A percentile compares a stretch with the other conserved stretches of the same genome.
Evolutionary conservation across 345 rosid genomes (phyloP).

Genomic region (Eucalyptus marginata): DNA sequence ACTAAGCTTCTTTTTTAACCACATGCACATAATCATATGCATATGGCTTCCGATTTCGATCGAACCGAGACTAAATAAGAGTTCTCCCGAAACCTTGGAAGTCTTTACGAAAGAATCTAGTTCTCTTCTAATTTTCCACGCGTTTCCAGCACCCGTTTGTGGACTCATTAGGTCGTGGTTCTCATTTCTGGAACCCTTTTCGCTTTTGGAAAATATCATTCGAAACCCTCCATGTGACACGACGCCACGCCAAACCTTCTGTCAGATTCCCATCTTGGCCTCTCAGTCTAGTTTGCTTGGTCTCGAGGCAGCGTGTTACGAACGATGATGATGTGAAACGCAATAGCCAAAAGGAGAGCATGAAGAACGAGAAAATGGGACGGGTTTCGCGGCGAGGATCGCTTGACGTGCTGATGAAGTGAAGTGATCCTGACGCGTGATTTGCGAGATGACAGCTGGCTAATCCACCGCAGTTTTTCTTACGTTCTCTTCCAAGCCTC

Average conservation of each 20-base stretch:
- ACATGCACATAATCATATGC: not conserved
- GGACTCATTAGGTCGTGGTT: not conserved
- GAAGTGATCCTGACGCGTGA: not conserved
- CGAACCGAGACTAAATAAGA: not conserved
- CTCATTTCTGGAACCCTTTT: not conserved
- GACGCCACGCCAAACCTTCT: not conserved
- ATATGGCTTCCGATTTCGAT: not conserved
- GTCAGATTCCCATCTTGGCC: not conserved
- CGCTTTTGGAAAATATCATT: not conserved
- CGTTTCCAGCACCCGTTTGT: not conserved
- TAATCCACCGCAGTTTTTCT: not conserved
- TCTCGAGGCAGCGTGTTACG: not conserved
- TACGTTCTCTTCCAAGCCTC: not conserved
- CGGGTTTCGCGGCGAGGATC: not conserved
- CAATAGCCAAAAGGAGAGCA: not conserved
- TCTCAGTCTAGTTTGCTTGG: not conserved
- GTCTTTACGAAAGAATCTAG: fast-evolving
- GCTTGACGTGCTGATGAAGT: not conserved
- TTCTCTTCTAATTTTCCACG: not conserved
- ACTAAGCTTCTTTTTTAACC: not conserved
- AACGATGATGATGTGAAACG: not conserved
- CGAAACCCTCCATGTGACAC: not conserved
- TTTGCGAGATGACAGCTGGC: not conserved
- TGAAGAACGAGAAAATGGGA: not conserved
- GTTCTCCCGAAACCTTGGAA: not conserved